Conservation (phyloP, 1,139 yeast genomes). For the Candida pseudocylindracea region DNA sequence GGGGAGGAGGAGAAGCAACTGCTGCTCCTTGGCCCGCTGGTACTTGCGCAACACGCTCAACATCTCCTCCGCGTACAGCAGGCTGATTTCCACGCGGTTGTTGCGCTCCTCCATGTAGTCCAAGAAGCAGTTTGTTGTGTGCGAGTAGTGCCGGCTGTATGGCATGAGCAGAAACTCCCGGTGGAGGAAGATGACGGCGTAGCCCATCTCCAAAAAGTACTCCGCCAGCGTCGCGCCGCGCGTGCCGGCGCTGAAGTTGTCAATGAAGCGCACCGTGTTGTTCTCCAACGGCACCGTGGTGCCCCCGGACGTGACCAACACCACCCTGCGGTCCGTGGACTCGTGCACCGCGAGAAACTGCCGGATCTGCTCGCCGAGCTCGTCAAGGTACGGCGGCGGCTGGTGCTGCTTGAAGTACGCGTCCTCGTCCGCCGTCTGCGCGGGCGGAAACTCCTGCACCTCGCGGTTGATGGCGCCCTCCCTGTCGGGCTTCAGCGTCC, state of each 20-base stretch:
- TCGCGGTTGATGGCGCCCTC: constrained; percentile 59
- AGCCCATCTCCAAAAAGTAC: constrained; percentile 62
- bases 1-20: constrained; percentile 48
- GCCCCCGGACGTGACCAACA: constrained; percentile 88
- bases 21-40: constrained; percentile 30
- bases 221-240: constrained; percentile 96
- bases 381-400: constrained; percentile 53
- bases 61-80: constrained; percentile 41
- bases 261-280: constrained; percentile 90
- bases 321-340: constrained; percentile 28
- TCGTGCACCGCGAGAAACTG: constrained; percentile 33
- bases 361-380: constrained; percentile 29
- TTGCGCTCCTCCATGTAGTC: constrained; percentile 50
- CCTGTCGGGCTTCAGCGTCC: constrained; percentile 52
- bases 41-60: constrained; percentile 44
- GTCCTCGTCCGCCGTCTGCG: constrained; percentile 52
- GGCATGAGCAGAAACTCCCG: constrained; percentile 85
- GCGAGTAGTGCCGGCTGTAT: constrained; percentile 72
- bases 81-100: constrained; percentile 33
- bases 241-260: constrained; percentile 93
- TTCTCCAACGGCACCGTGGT: constrained; percentile 95
- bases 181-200: constrained; percentile 81
- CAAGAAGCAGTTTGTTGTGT: constrained; percentile 64
- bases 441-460: constrained; percentile 61
- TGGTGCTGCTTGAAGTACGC: constrained; percentile 47